Conservation (phyloP, 2,329 filamentous ascomycete species). For the Sarocladiaceae sp. region DNA sequence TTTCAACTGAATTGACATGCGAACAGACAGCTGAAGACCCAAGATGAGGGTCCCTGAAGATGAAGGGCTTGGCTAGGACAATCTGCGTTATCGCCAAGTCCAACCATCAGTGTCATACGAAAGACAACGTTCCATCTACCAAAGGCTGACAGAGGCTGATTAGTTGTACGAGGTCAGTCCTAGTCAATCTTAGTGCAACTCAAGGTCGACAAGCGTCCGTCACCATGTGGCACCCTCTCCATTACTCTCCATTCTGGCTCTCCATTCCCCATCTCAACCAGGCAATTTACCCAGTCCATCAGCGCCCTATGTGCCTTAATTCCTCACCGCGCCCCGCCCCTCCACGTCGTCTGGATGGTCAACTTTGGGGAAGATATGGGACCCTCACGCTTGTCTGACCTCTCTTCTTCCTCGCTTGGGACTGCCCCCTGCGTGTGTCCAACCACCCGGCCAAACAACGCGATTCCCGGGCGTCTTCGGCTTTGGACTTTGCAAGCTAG, state of each 20-base stretch:
- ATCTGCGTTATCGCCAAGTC: background rate
- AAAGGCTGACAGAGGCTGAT: no score
- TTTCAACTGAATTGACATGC: background rate
- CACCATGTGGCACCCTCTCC: background rate
- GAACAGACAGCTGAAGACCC: background rate
- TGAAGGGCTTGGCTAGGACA: background rate
- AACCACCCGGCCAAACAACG: no score
- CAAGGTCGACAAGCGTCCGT: background rate
- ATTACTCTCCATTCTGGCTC: no score
- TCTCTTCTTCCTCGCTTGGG: background rate
- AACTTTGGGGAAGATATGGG: constrained; percentile 1
- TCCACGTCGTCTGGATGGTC: background rate
- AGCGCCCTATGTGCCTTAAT: background rate
- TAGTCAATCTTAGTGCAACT: background rate
- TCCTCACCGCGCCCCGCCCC: background rate
- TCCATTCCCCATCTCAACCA: background rate
- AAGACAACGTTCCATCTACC: background rate
- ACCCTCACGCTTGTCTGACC: background rate
- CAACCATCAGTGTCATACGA: no score
- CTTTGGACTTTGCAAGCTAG: no score
- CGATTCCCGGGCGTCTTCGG: no score
- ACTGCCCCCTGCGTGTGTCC: background rate
- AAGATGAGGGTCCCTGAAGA: background rate
- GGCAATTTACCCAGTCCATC: background rate
- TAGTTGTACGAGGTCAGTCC: background rate